Conservation (phyloP, 2,329 filamentous ascomycete species). For the Didymella lethalis region DNA sequence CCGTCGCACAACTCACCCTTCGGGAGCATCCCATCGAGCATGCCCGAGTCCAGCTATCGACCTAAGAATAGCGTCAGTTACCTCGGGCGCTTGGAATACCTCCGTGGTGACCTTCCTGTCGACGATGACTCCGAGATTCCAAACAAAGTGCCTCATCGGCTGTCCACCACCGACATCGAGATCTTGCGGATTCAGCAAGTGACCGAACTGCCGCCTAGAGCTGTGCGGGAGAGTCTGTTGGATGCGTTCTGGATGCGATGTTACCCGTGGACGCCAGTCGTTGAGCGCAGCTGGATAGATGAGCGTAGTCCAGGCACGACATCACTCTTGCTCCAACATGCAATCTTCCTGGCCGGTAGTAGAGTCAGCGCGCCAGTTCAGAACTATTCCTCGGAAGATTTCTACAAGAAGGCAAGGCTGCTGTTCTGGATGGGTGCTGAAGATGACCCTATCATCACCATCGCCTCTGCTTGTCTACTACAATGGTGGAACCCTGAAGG, state of each 20-base stretch:
- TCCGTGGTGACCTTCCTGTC: slow-evolving; percentile 45
- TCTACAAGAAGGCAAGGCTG: slow-evolving; percentile 45
- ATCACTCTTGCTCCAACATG: slow-evolving; percentile 46
- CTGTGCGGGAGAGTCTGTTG: slow-evolving; percentile 49
- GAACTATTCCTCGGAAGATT: slow-evolving; percentile 44
- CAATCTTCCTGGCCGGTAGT: slow-evolving; percentile 54
- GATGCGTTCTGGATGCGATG: slow-evolving; percentile 53
- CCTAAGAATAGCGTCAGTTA: slow-evolving; percentile 41
- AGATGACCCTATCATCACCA: slow-evolving; percentile 52
- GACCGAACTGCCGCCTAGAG: slow-evolving; percentile 39
- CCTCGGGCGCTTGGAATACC: slow-evolving; percentile 44
- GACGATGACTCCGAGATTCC: slow-evolving; percentile 44
- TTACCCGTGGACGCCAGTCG: slow-evolving; percentile 54
- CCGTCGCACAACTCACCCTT: slow-evolving; percentile 29
- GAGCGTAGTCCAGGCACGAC: slow-evolving; percentile 37
- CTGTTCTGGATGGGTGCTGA: slow-evolving; percentile 48
- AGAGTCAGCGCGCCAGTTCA: slow-evolving; percentile 50
- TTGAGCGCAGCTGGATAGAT: slow-evolving; percentile 53
- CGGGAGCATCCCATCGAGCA: slow-evolving; percentile 25
- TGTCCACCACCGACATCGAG: slow-evolving; percentile 41
- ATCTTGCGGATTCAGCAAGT: slow-evolving; percentile 42
- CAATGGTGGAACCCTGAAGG: slow-evolving; percentile 57
- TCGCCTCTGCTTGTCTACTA: slow-evolving; percentile 50
- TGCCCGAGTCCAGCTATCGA: slow-evolving; percentile 26
- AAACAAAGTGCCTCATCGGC: slow-evolving; percentile 37